Evolutionary conservation across 2,329 filamentous ascomycete genomes (phyloP), one percentile per base, ranked within the genome.

Genomic region (Aspergillus luchuensis): DNA sequence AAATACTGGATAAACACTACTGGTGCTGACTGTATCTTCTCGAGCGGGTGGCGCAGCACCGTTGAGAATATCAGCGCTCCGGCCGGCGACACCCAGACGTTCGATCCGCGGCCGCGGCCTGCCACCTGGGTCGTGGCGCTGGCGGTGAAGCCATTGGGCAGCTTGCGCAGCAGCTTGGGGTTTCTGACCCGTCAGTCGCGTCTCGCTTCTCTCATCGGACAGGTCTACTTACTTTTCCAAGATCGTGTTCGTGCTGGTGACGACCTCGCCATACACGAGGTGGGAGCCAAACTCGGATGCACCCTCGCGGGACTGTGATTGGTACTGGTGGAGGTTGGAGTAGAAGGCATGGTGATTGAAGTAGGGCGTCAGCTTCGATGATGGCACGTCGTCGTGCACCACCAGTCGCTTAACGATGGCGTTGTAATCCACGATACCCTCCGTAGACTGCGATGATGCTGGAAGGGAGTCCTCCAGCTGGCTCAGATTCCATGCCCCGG

Each of bases 1-100:
- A 99, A 84, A 73, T 99, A 99, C 75, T 98, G 95, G 28, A 98
- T 83, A 76, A 99, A 98, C 0, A 97, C 89, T 8, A 98, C 89
- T 0, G 95, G 93, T 0, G 91, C 90, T 1, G 83, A 85, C 47
- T 84, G 81, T 8, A 88, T 89, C 8, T 95, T 84, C 30, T 89
- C 82, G 30, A 91, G 86, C 0, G 90, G 85, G 76, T 99, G 95
- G 64, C 91, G 91, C 66, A 99, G 87, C 41, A 96, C 87, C 0
- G 89, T 92, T 8, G 92, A 97, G 78, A 96, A 95, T 74, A 97
- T 90, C 5, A 98, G 83, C 38, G 87, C 87, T 0, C 95, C 95
- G 0, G 91, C 86, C 0, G 95, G 95, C 0, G 93, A 92, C 4
- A 99, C 87, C 95, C 95, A 99, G 61, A 97, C 91, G 69, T 99